phyloP scores from a whole-genome alignment of 2,329 filamentous ascomycete species.

The Paecilomyces sp. region DNA sequence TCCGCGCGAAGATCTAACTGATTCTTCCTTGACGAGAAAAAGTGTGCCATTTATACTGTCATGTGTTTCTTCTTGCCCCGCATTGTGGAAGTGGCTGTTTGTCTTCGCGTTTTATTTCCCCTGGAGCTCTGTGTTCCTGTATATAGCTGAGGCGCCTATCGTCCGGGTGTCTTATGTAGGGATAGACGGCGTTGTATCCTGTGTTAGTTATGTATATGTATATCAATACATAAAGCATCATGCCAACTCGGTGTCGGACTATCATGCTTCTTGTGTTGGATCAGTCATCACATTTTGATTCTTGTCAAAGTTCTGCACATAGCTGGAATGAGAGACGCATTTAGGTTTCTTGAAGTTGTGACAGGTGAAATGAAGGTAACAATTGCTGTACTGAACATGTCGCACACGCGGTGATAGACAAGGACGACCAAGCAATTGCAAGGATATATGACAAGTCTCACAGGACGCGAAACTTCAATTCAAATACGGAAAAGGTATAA shows the following conservation, averaged over 20 bases:
- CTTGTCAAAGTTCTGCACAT: neutral
- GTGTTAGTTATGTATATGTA: conserved; percentile 4
- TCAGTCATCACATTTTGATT: neutral
- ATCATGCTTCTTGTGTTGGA: neutral
- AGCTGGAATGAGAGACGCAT: neutral
- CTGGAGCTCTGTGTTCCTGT: conserved; percentile 5
- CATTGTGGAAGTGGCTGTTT: neutral
- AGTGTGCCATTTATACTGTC: neutral
- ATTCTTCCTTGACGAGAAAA: neutral
- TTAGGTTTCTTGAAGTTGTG: neutral
- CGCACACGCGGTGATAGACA: neutral
- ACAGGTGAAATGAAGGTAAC: neutral
- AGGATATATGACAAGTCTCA: neutral
- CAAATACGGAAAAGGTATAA: neutral
- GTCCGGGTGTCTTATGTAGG: conserved; percentile 6
- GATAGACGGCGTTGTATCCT: conserved; percentile 13
- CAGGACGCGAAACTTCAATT: neutral
- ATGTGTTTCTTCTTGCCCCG: neutral
- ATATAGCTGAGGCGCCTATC: conserved; percentile 5
- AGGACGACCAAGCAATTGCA: neutral
- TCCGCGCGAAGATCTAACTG: conserved; percentile 41
- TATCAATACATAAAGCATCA: conserved; percentile 6
- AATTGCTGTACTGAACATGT: neutral
- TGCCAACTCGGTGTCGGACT: neutral
- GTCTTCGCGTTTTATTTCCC: neutral